phyloP scores from a whole-genome alignment of 805 yeast genomes.

The Middelhovenomyces tepae region DNA sequence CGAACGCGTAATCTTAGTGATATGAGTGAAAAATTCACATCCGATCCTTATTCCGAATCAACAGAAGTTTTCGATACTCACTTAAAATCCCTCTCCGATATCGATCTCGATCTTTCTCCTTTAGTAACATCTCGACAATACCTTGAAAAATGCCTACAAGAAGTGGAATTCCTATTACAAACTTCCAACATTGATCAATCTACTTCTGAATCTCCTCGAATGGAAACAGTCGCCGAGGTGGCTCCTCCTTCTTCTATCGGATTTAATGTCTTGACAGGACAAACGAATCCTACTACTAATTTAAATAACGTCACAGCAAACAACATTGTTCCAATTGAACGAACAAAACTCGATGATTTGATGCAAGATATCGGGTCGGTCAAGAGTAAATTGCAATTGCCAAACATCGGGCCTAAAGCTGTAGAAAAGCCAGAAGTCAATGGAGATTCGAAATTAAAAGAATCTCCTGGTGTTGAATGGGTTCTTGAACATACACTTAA shows the following conservation, averaged over 20 bases:
- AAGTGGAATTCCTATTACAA: conserved; percentile 27
- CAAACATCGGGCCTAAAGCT: too few relatives aligned
- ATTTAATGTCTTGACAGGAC: too few relatives aligned
- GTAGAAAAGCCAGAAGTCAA: too few relatives aligned
- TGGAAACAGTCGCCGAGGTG: too few relatives aligned
- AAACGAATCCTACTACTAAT: too few relatives aligned
- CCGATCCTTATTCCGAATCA: conserved; percentile 3
- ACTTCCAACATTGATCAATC: conserved; percentile 15
- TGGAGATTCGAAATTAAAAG: too few relatives aligned
- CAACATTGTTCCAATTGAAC: too few relatives aligned
- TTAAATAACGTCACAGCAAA: too few relatives aligned
- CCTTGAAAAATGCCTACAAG: conserved; percentile 28
- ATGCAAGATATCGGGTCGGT: too few relatives aligned
- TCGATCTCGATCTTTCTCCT: conserved; percentile 17
- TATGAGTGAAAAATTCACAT: not conserved
- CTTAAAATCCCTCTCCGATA: not conserved
- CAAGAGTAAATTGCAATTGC: too few relatives aligned
- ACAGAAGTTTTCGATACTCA: not conserved
- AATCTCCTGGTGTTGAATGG: conserved; percentile 1
- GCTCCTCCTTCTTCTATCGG: too few relatives aligned
- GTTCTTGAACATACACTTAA: not conserved
- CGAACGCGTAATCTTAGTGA: not conserved
- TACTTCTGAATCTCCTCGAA: conserved; percentile 7
- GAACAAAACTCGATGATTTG: too few relatives aligned
- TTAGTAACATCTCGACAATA: conserved; percentile 23